Conservation (phyloP, 495 filamentous ascomycete species). For the Aspergillus sparsus region DNA sequence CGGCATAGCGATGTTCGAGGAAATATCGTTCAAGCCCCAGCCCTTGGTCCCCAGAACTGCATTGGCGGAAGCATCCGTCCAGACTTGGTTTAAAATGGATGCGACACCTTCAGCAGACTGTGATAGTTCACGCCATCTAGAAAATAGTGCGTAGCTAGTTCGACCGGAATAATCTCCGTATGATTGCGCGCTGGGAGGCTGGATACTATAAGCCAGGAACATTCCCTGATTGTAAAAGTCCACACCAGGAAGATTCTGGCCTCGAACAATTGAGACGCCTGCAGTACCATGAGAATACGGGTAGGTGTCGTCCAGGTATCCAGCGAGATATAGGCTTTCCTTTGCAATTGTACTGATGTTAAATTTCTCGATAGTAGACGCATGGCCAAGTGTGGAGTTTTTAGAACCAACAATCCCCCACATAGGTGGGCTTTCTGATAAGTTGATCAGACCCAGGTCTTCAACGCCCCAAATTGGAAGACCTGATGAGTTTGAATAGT, state of each 20-base stretch:
- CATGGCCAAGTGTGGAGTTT: background rate
- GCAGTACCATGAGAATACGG: background rate
- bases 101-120: slow-evolving; percentile 2
- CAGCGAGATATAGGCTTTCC: slow-evolving; percentile 10
- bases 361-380: background rate
- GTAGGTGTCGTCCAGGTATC: slow-evolving; percentile 3
- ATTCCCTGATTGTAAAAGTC: slow-evolving; percentile 23
- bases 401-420: slow-evolving; percentile 12
- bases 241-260: slow-evolving; percentile 24
- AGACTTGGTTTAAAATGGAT: slow-evolving; percentile 44
- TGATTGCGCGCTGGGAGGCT: background rate
- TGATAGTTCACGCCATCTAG: slow-evolving; percentile 19
- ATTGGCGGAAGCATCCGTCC: slow-evolving; percentile 42
- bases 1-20: background rate
- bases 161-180: slow-evolving; percentile 17
- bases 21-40: slow-evolving; percentile 11
- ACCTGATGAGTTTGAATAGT: background rate
- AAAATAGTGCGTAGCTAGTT: slow-evolving; percentile 1
- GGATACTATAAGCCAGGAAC: slow-evolving; percentile 18
- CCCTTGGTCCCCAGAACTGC: slow-evolving; percentile 37
- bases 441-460: slow-evolving; percentile 14
- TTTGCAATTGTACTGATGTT: slow-evolving; percentile 4
- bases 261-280: background rate
- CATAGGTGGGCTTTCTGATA: background rate
- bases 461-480: slow-evolving; percentile 28